These are phyloP conservation scores for Ophiosphaerella narmari DNA, from an alignment of 2,329 filamentous ascomycete species.

Conservation along the genomic window DNA sequence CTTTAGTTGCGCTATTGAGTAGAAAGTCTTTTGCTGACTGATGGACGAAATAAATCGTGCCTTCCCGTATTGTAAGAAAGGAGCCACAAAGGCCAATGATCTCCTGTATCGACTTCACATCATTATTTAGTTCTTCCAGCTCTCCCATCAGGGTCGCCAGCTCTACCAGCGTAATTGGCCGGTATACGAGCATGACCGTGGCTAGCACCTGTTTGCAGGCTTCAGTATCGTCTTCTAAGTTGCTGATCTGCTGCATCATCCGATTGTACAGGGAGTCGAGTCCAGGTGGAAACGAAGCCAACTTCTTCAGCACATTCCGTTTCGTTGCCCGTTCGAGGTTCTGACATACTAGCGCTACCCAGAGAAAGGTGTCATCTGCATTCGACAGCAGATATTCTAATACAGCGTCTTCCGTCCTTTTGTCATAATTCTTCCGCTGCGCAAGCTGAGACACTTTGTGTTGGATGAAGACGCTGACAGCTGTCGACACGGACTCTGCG, in stretches of 20 bases:
- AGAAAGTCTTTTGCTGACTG: constrained; percentile 53
- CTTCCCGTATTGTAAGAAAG: constrained; percentile 44
- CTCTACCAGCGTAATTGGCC: constrained; percentile 6
- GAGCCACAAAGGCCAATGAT: constrained; percentile 41
- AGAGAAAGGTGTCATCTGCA: neutral
- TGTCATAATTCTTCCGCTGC: constrained; percentile 40
- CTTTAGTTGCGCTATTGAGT: constrained; percentile 21
- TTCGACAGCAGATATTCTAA: too few relatives aligned
- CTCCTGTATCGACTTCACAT: neutral
- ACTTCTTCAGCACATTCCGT: constrained; percentile 19
- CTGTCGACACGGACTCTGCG: constrained; percentile 32
- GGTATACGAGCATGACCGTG: constrained; percentile 21
- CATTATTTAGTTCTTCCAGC: neutral
- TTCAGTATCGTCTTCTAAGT: constrained; percentile 4
- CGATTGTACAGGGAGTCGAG: constrained; percentile 46
- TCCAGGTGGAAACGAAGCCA: constrained; percentile 30
- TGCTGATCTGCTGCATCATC: constrained; percentile 46
- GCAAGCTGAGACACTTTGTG: constrained; percentile 39
- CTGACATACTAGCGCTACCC: neutral
- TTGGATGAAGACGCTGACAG: constrained; percentile 47
- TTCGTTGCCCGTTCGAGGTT: constrained; percentile 27
- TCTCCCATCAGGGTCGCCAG: constrained; percentile 6
- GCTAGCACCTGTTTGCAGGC: constrained; percentile 44
- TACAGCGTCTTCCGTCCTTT: constrained; percentile 13
- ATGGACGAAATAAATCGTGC: constrained; percentile 2